Evolutionary conservation across 805 yeast genomes (phyloP), one percentile per base, ranked within the genome.

Genomic region (Yueomyces sp.): DNA sequence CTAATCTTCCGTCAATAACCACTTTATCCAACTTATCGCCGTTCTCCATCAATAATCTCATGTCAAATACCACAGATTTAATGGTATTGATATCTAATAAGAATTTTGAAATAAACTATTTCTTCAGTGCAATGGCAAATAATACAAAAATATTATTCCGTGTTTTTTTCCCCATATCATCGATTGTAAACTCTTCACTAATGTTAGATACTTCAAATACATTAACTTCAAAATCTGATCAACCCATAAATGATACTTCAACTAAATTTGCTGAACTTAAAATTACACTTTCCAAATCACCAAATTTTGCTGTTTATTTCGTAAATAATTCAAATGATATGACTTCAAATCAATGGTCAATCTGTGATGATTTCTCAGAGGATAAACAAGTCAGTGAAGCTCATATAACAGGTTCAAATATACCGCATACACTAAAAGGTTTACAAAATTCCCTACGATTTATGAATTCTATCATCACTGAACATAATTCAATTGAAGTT

Each of bases 351-450:
- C 62, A 55, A 40, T 57, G 62, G 62, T 78, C 84, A 1, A 78
- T 81, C 28, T 82, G 90, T 60, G 90, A 81, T 45, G 94, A 84
- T 61, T 84, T 84, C 51, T 78, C 85, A 46, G 92, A 83, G 53
- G 88, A 85, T 11, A 86, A 81, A 53, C 90, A 83, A 56, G 92
- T 84, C 4, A 76, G 76, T 44, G 72, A 70, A 45, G 90, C 92
- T 0, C 76, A 67, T 55, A 65, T 69, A 31, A 77, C 77, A 3
- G 84, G 85, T 2, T 67, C 76, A 3, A 71, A 73, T 26, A 67
- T 77, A 11, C 87, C 88, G 1, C 92, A 83, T 60, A 74, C 80
- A 2, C 61, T 82, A 37, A 78, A 75, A 28, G 92, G 90, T 1
- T 57, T 66, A 8, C 68, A 66, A 52, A 64, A 62, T 39, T 71